Conservation (phyloP, 345 rosid genomes). For the Populus alba region DNA sequence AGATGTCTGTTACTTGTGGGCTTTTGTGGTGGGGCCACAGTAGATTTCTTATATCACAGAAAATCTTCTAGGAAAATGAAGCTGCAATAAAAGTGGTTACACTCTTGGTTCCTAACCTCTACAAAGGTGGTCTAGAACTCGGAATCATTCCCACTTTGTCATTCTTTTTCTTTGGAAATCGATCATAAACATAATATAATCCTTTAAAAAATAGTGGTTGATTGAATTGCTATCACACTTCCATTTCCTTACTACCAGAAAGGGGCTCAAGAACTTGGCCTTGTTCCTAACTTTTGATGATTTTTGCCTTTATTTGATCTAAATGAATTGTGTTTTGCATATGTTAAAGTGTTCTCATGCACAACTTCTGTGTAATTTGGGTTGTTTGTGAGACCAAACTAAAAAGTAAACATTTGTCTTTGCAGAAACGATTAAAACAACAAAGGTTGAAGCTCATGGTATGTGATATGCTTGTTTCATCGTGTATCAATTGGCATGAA, state of each 20-base stretch:
- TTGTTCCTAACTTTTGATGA: neutral
- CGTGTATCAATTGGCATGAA: neutral
- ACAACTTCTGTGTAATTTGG: too few relatives aligned
- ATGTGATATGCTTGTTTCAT: conserved; percentile 32
- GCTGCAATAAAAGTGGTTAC: neutral
- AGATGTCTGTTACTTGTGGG: neutral
- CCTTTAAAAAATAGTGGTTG: neutral
- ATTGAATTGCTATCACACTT: neutral
- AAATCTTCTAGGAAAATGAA: neutral
- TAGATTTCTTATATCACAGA: neutral
- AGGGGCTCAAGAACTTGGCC: neutral
- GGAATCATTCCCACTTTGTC: neutral
- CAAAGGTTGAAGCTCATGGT: conserved; percentile 72
- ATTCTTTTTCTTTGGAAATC: neutral
- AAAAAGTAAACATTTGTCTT: conserved; percentile 13
- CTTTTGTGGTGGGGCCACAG: neutral
- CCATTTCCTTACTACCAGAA: neutral
- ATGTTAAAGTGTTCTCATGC: neutral
- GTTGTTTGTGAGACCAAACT: conserved; percentile 12
- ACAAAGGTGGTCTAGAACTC: neutral
- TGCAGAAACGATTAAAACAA: conserved; percentile 83
- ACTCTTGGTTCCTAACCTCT: neutral
- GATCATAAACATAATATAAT: neutral
- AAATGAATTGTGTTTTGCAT: neutral
- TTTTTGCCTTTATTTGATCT: neutral